A percentile compares a stretch with the other conserved stretches of the same genome.
These are phyloP conservation scores for Eutreptiella sp. DNA, from an alignment of 208 protist genomes.

Conservation along the genomic window DNA sequence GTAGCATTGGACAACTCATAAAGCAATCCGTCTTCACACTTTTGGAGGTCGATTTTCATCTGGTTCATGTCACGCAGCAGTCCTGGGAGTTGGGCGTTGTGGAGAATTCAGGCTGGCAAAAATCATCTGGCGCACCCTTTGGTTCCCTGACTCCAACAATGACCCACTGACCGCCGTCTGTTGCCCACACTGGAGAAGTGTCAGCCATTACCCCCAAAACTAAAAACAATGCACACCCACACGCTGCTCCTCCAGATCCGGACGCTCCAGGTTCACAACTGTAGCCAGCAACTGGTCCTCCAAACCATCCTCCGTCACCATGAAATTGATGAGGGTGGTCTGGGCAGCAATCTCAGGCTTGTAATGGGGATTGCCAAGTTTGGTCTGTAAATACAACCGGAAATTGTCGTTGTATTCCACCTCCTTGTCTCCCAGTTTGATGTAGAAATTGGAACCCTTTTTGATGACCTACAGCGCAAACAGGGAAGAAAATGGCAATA, in stretches of 20 bases:
- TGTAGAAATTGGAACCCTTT: conserved; percentile 76
- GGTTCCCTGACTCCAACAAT: too few relatives aligned
- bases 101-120: too few relatives aligned
- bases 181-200: too few relatives aligned
- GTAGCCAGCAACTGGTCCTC: conserved; percentile 97
- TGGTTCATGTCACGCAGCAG: conserved; percentile 95
- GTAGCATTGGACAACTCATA: conserved; percentile 84
- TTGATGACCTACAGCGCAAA: conserved; percentile 68
- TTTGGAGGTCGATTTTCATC: conserved; percentile 95
- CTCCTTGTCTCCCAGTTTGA: conserved; percentile 92
- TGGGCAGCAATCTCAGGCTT: conserved; percentile 97
- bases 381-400: conserved; percentile 94
- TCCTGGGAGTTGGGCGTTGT: too few relatives aligned
- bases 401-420: conserved; percentile 92
- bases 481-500: too few relatives aligned
- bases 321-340: conserved; percentile 98
- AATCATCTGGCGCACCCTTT: too few relatives aligned
- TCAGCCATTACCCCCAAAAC: too few relatives aligned
- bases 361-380: conserved; percentile 97
- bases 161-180: too few relatives aligned
- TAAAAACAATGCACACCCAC: too few relatives aligned
- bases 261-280: conserved; percentile 93
- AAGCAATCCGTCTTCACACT: conserved; percentile 94
- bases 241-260: conserved; percentile 93
- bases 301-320: conserved; percentile 93